Base-by-base conservation (phyloP, 2,329 filamentous ascomycete species). In the Claviceps pusilla region DNA sequence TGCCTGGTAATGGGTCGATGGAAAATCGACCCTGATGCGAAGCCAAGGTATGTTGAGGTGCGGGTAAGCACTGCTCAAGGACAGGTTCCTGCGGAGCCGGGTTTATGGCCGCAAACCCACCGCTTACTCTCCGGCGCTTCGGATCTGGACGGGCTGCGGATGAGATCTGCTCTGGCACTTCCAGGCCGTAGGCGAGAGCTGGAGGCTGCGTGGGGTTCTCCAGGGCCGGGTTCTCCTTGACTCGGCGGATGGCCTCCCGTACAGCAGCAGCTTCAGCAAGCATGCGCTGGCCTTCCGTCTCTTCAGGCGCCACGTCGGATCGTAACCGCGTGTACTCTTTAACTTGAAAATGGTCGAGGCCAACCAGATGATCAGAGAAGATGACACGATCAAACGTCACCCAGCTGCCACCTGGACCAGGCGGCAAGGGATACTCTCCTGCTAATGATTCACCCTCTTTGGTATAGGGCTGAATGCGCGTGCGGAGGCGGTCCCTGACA, bases 261-360 rank as follows among this genome's bases (percentile, higher is more conserved):
- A 75, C 71, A 1, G 77, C 76, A 1, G 62, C 67, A 10, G 63
- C 60, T 48, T 78, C 72, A 16, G 69, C 68, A 6, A 58, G 65
- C 11, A 63, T 61, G 12, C 65, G 65, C 24, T 73, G 70, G 16
- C 70, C 67, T 4, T 72, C 68, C 0, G 65, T 68, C 7, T 70
- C 67, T 7, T 71, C 65, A 0, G 58, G 59, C 1, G 56, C 7
- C 4, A 52, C 55, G 2, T 75, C 73, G 1, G 69, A 65, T 5
- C 77, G 73, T 31, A 82, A 66, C 57, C 78, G 78, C 51, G 83
- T 79, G 55, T 79, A 84, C 60, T 83, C 80, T 60, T 83, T 83
- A 37, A 84, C 65, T 37, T 80, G 74, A 33, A 76, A 72, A 50
- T 82, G 74, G 52, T 78, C 75, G 4, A 82, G 66, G 2, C 73